These are phyloP conservation scores for Citrullus mucosospermus DNA, from an alignment of 306 rosid genomes.

Conservation along the genomic window DNA sequence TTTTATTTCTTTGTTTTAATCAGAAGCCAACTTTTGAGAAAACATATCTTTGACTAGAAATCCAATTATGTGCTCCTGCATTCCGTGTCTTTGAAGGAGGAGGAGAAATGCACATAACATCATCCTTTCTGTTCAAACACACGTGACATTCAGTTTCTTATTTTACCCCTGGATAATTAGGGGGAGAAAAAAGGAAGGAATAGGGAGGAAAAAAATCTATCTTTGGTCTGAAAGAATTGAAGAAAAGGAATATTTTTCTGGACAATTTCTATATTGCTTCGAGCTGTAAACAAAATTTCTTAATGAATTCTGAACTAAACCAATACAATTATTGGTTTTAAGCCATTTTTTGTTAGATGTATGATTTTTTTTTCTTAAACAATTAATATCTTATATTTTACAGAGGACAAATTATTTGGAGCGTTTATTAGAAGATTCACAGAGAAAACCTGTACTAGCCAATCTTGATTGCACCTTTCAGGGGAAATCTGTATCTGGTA, in stretches of 20 bases:
- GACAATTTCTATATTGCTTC: background rate
- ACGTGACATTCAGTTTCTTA: background rate
- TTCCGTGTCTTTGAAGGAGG: background rate
- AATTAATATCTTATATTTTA: background rate
- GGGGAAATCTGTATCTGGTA: constrained; percentile 39
- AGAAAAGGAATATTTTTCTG: background rate
- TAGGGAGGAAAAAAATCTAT: background rate
- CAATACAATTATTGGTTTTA: background rate
- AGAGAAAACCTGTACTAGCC: constrained; percentile 20
- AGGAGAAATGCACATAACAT: background rate
- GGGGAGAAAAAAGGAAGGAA: background rate
- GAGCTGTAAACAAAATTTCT: background rate
- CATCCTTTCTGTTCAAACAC: background rate
- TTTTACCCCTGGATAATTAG: background rate
- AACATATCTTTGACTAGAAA: background rate
- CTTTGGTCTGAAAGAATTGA: background rate
- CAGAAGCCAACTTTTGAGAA: background rate
- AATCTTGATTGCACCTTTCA: constrained; percentile 16
- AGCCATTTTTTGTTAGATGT: background rate
- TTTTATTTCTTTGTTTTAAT: background rate
- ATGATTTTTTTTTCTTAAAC: background rate
- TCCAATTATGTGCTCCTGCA: background rate
- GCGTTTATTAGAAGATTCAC: constrained; percentile 31
- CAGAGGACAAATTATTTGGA: constrained; percentile 58
- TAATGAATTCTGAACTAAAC: background rate